Base-by-base conservation (phyloP, 345 rosid genomes). In the Lumnitzera racemosa region DNA sequence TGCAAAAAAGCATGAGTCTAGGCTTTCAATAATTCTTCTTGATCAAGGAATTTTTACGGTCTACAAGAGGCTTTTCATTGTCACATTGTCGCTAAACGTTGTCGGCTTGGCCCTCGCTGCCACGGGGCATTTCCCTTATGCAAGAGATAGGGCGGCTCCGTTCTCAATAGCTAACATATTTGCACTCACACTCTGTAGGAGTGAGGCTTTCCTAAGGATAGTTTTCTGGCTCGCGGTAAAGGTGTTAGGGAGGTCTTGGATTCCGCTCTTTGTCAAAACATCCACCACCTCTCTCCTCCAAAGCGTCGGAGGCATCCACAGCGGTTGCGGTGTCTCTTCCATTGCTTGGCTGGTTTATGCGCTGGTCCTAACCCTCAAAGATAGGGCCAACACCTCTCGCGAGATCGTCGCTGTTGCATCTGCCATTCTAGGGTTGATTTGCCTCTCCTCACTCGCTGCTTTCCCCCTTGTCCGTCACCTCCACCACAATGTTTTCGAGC, bases 391-490 rank as follows among this genome's bases (percentile, higher is more conserved):
- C 65, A 77, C 84, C 48, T 82, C 89, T 12, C 49, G 76, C 1
- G 94, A 78, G 53, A 90, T 88, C 60, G 67, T 82, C 2, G 82
- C 53, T 11, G 88, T 88, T 15, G 81, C 90, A 1, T 72, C 82
- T 4, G 15, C 80, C 3, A 82, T 83, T 55, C 86, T 90, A 50
- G 67, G 71, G 1, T 89, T 88, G 66, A 86, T 86, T 56, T 76
- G 53, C 64, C 46, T 90, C 36, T 77, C 97, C 31, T 81, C 72
- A 12, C 11, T 76, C 15, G 85, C 92, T 0, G 89, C 96, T 2
- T 90, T 87, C 49, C 97, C 94, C 3, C 84, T 88, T 13, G 77
- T 88, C 55, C 94, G 91, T 46, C 97, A 90, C 66, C 74, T 90
- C 56, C 96, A 88, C 62, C 96, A 90, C 67, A 90, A 83, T 54